Percentiles rank a stretch among this genome's conserved stretches.
These are phyloP conservation scores for Trichoderma polysporum DNA, from an alignment of 2,329 filamentous ascomycete genomes.

Conservation along the genomic window DNA sequence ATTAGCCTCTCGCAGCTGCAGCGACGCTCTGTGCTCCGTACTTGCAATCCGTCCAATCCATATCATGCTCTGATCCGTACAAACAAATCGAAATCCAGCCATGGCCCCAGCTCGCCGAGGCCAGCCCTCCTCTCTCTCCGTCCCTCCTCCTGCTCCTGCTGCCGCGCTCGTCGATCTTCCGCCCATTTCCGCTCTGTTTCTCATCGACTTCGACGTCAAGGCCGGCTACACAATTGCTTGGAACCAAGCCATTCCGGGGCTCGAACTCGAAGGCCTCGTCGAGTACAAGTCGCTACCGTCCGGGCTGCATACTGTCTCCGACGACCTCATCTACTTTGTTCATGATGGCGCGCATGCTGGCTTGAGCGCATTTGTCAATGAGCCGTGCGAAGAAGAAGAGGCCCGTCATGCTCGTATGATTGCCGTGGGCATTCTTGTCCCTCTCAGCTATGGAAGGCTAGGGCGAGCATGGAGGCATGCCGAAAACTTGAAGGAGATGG, in stretches of 20 bases:
- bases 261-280: slow-evolving; percentile 80
- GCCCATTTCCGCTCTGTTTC: slow-evolving; percentile 71
- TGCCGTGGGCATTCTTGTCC: slow-evolving; percentile 84
- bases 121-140: slow-evolving; percentile 42
- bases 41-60: slow-evolving; percentile 11
- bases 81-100: slow-evolving; percentile 21
- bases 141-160: slow-evolving; percentile 33
- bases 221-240: slow-evolving; percentile 88
- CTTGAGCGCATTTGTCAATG: slow-evolving; percentile 87
- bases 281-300: slow-evolving; percentile 97
- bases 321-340: slow-evolving; percentile 93
- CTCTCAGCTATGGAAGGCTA: slow-evolving; percentile 78
- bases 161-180: slow-evolving; percentile 35
- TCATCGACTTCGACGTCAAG: slow-evolving; percentile 91
- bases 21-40: neutral
- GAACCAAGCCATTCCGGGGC: slow-evolving; percentile 70
- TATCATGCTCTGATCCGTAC: slow-evolving; percentile 34
- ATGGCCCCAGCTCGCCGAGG: slow-evolving; percentile 44
- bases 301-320: slow-evolving; percentile 81
- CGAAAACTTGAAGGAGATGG: slow-evolving; percentile 70
- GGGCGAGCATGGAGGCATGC: slow-evolving; percentile 90
- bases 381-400: slow-evolving; percentile 70
- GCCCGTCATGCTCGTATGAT: slow-evolving; percentile 90
- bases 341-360: slow-evolving; percentile 78
- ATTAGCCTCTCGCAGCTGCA: neutral